Percentiles rank a stretch among this genome's conserved stretches.
phyloP scores from a whole-genome alignment of 352 stramenopile species.

The Saprolegnia diclina region DNA sequence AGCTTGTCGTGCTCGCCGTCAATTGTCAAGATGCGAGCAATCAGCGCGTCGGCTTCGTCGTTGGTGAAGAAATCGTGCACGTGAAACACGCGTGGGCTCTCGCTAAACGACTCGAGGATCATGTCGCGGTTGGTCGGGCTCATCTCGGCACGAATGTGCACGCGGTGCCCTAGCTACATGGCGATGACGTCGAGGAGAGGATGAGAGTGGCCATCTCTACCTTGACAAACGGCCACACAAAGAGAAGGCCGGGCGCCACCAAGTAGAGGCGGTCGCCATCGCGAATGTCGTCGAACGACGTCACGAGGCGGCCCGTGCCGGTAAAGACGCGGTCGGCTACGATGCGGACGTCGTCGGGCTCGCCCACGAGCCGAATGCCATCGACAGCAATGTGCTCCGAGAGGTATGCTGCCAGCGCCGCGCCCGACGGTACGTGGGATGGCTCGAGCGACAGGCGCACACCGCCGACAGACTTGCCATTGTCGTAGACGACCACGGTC shows the following conservation, averaged over 20 bases:
- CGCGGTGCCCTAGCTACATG: slow-evolving; percentile 51
- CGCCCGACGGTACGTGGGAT: slow-evolving; percentile 40
- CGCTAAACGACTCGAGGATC: slow-evolving; percentile 68
- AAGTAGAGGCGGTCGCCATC: slow-evolving; percentile 60
- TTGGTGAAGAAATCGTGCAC: slow-evolving; percentile 84
- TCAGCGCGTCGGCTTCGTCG: slow-evolving; percentile 73
- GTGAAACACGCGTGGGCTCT: slow-evolving; percentile 79
- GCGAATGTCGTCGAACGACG: slow-evolving; percentile 48
- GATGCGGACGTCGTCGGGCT: slow-evolving; percentile 30
- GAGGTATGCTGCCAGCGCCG: slow-evolving; percentile 67
- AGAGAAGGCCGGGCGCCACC: slow-evolving; percentile 60
- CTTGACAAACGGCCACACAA: slow-evolving; percentile 77
- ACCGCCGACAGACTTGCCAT: slow-evolving; percentile 69
- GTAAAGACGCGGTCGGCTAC: slow-evolving; percentile 72
- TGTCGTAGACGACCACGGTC: slow-evolving; percentile 70
- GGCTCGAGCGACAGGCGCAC: slow-evolving; percentile 67
- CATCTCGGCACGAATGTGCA: slow-evolving; percentile 43
- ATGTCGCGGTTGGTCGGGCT: slow-evolving; percentile 55
- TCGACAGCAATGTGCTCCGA: slow-evolving; percentile 78
- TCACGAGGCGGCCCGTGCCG: slow-evolving; percentile 47
- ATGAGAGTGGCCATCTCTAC: slow-evolving; percentile 3
- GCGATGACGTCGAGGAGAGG: not conserved
- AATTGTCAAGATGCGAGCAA: slow-evolving; percentile 75
- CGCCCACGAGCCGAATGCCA: slow-evolving; percentile 33
- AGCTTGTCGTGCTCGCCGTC: slow-evolving; percentile 75